Evolutionary conservation across 2,329 filamentous ascomycete genomes (phyloP).

Genomic region (Aspergillus floridensis): DNA sequence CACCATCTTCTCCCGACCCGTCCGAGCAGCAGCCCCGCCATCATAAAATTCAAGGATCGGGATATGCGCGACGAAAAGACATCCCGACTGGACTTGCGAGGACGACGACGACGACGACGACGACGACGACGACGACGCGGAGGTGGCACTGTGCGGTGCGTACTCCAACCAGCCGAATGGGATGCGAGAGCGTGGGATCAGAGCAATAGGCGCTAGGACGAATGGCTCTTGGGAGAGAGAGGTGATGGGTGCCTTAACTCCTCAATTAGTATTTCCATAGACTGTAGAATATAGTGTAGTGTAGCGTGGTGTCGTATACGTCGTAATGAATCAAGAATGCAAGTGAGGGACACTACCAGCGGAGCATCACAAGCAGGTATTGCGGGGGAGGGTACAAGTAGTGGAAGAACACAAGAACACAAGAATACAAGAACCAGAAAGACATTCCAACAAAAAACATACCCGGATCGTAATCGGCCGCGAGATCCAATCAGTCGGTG

Average conservation of each 20-base stretch:
- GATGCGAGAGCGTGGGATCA: conserved; percentile 36
- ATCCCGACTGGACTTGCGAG: conserved; percentile 32
- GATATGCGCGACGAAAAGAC: conserved; percentile 40
- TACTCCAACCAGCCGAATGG: conserved; percentile 43
- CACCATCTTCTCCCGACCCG: conserved; percentile 26
- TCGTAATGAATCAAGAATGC: too few species aligned
- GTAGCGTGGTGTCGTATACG: not conserved
- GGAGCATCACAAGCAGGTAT: too few species aligned
- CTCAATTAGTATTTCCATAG: not conserved
- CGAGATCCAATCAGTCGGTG: conserved; percentile 15
- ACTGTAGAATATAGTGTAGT: not conserved
- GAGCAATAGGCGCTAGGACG: conserved; percentile 35
- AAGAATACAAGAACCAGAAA: not conserved
- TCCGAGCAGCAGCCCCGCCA: not conserved
- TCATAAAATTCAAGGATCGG: conserved; percentile 29
- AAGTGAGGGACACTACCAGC: too few species aligned
- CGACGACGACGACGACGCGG: conserved; percentile 7
- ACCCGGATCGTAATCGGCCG: conserved; percentile 36
- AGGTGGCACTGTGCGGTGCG: conserved; percentile 9
- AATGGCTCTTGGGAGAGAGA: conserved; percentile 36
- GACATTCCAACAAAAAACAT: conserved; percentile 5
- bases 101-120: conserved; percentile 13
- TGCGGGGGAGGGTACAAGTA: too few species aligned
- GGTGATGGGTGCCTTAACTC: conserved; percentile 32
- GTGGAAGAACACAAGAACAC: not conserved